Percentiles rank a stretch among this genome's conserved stretches.
These are phyloP conservation scores for Phytophthora foliorum DNA, from an alignment of 352 stramenopile species.

Conservation along the genomic window DNA sequence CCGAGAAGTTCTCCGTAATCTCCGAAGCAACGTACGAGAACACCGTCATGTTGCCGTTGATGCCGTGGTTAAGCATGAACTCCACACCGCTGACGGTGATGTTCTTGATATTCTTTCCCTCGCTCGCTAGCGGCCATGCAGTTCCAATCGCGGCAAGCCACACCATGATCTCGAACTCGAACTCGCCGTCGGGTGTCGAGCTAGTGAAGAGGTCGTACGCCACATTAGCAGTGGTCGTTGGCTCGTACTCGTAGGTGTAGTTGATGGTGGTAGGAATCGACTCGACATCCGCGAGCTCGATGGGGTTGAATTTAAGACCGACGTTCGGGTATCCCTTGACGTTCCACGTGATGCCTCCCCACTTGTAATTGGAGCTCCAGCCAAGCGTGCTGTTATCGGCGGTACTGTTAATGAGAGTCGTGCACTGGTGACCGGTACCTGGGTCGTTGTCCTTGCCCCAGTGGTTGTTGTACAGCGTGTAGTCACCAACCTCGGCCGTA, in stretches of 20 bases:
- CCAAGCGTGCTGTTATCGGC: constrained; percentile 24
- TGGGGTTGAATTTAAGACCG: constrained; percentile 31
- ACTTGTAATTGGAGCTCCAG: constrained; percentile 33
- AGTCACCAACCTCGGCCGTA: constrained; percentile 34
- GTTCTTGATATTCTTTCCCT: constrained; percentile 39
- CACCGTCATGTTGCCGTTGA: constrained; percentile 48
- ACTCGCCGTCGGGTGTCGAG: constrained; percentile 31
- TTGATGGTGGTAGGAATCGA: constrained; percentile 46
- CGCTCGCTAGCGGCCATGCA: constrained; percentile 42
- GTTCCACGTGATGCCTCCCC: constrained; percentile 30
- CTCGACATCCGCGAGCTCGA: constrained; percentile 38
- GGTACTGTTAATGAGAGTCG: constrained; percentile 21
- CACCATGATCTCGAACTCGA: constrained; percentile 52
- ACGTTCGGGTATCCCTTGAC: constrained; percentile 43
- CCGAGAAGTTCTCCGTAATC: constrained; percentile 42
- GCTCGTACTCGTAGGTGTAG: constrained; percentile 45
- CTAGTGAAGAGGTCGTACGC: constrained; percentile 54
- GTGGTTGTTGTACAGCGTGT: constrained; percentile 53
- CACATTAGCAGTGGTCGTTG: constrained; percentile 28
- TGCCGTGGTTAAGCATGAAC: constrained; percentile 47
- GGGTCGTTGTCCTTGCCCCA: constrained; percentile 41
- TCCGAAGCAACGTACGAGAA: constrained; percentile 46
- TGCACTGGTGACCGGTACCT: constrained; percentile 35
- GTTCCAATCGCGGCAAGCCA: constrained; percentile 46
- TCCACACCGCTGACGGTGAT: constrained; percentile 32